These are phyloP conservation scores for Neurospora sp. DNA, from an alignment of 495 filamentous ascomycete species.

Conservation along the genomic window DNA sequence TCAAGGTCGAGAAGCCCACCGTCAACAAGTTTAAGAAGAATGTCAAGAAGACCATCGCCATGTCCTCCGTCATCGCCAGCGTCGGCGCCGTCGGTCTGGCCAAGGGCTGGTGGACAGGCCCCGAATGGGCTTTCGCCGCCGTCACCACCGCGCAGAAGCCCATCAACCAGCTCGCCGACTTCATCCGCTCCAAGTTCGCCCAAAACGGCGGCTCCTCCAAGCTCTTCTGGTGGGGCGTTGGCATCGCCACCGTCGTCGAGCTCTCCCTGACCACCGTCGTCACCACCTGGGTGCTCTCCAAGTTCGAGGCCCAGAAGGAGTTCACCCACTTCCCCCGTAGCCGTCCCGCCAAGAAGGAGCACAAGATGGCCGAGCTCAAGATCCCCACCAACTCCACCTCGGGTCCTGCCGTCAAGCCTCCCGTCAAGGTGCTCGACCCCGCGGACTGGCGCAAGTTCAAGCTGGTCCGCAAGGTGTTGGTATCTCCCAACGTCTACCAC, in stretches of 20 bases:
- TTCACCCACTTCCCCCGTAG: slow-evolving; percentile 7
- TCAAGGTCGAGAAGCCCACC: not conserved
- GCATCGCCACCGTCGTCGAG: slow-evolving; percentile 9
- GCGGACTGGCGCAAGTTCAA: slow-evolving; percentile 36
- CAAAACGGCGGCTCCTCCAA: slow-evolving; percentile 12
- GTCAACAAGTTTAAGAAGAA: slow-evolving; percentile 13
- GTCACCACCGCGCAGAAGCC: not conserved
- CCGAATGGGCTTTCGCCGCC: not conserved
- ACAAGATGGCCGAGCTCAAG: not conserved
- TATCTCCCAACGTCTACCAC: slow-evolving; percentile 38
- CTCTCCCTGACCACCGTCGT: not conserved
- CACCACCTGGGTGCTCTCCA: slow-evolving; percentile 5
- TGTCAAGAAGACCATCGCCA: slow-evolving; percentile 22
- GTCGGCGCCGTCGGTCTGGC: slow-evolving; percentile 4
- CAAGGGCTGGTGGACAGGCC: slow-evolving; percentile 1
- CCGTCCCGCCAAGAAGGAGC: not conserved
- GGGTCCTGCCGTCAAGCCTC: slow-evolving; percentile 22
- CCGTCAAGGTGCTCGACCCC: slow-evolving; percentile 20
- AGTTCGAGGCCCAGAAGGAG: slow-evolving; percentile 11
- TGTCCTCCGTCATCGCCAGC: slow-evolving; percentile 16
- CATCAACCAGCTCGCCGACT: not conserved
- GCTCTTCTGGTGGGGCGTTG: slow-evolving; percentile 12
- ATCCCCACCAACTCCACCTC: slow-evolving; percentile 22
- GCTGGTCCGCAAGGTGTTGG: slow-evolving; percentile 30
- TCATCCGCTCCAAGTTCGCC: not conserved